These are phyloP conservation scores for Inonotus hispidus DNA, from an alignment of 1,284 basidiomycete genomes.

Conservation along the genomic window DNA sequence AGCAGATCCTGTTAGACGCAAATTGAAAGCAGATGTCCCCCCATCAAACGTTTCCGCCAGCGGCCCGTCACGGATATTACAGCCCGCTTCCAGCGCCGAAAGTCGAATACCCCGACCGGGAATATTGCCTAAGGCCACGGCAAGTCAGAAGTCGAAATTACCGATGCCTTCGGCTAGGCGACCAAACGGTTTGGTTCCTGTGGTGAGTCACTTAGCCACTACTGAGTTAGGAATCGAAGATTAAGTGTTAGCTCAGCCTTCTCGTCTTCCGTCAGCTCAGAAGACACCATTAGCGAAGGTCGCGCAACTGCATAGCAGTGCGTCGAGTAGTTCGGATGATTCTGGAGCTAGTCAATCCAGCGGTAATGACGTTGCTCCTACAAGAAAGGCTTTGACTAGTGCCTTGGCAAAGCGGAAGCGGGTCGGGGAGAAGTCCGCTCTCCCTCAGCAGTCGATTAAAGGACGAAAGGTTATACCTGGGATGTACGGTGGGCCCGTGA, in stretches of 20 bases:
- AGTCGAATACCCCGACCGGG: slow-evolving; percentile 69
- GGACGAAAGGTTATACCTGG: slow-evolving; percentile 35
- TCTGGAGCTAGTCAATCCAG: slow-evolving; percentile 10
- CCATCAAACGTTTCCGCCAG: no score
- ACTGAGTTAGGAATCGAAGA: neutral
- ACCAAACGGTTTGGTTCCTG: slow-evolving; percentile 11
- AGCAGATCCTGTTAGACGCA: neutral
- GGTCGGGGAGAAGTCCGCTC: slow-evolving; percentile 25
- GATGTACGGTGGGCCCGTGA: slow-evolving; percentile 25
- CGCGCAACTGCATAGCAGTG: neutral
- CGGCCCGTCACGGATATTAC: neutral
- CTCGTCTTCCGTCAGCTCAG: neutral
- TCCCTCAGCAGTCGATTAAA: slow-evolving; percentile 25
- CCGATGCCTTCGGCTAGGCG: neutral
- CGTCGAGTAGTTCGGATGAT: slow-evolving; percentile 18
- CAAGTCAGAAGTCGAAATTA: slow-evolving; percentile 5
- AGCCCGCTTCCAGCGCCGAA: slow-evolving; percentile 12
- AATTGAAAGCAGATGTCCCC: no score
- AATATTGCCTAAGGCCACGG: slow-evolving; percentile 18
- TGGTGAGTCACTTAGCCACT: slow-evolving; percentile 1
- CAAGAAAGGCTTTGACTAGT: slow-evolving; percentile 15
- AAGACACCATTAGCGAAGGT: neutral
- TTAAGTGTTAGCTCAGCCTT: neutral
- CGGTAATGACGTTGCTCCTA: neutral
- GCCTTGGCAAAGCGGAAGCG: slow-evolving; percentile 39